Evolutionary conservation across 768 basidiomycete genomes (phyloP), one percentile per base, ranked within the genome.

Genomic region (Punctularia strigosozonata): DNA sequence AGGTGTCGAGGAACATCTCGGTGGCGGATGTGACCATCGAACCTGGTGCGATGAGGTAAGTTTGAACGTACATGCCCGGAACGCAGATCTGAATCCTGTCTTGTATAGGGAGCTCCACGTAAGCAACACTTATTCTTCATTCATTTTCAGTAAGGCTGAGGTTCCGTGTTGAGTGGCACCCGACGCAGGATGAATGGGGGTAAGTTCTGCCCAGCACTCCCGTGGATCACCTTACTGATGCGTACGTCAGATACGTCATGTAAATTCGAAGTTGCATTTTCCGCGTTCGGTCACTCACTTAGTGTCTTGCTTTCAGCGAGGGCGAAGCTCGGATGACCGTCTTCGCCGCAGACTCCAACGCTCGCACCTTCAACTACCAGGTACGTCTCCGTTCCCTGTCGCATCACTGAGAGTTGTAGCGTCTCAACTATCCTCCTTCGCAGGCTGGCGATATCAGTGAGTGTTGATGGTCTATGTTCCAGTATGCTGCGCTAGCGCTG

Each of bases 91-190:
- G n/a, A n/a, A n/a, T n/a, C n/a, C n/a, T n/a, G n/a, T n/a, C n/a
- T 20, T 31, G 13, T 25, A 22, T 46, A 70, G 73, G 41, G 76
- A 75, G 47, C 62, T 77, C 42, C 75, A 78, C 48, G 73, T 72
- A 49, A 43, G 67, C 46, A 20, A 14, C 15, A 1, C 22, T 31
- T 12, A 17, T 32, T 17, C 12, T 19, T 4, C 12, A 6, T 2
- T 33, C 8, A 21, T 7, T 34, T 46, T n/a, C n/a, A n/a, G n/a
- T n/a, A n/a, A n/a, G n/a, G n/a, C n/a, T n/a, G n/a, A n/a, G n/a
- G n/a, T n/a, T n/a, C n/a, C n/a, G 15, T 45, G 22, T 17, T 5
- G 38, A 78, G 77, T 81, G 80, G 80, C 80, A 81, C 46, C 79
- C 80, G 5, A 74, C 71, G 8, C 62, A 75, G 47, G 73, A 77